These are phyloP conservation scores for Fusarium subtropicale DNA, from an alignment of 2,329 filamentous ascomycete species.

Conservation along the genomic window DNA sequence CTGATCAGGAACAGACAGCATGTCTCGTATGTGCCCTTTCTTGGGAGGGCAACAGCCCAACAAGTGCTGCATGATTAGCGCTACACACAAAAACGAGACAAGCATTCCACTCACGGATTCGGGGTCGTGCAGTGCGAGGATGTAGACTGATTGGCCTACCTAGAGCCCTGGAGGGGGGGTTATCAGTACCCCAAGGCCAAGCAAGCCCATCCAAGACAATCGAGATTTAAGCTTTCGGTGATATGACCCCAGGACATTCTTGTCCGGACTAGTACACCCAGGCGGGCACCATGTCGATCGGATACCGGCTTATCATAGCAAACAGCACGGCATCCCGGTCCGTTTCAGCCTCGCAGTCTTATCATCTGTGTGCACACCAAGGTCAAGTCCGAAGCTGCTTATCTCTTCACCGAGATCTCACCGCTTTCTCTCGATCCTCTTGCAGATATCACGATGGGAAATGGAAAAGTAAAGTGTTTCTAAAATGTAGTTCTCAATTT, in stretches of 20 bases:
- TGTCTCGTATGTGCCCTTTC: not conserved
- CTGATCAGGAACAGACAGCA: not conserved
- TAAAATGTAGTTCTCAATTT: slow-evolving; percentile 25
- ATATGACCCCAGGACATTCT: slow-evolving; percentile 24
- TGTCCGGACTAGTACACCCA: slow-evolving; percentile 21
- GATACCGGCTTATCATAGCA: slow-evolving; percentile 21
- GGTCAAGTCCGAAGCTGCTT: slow-evolving; percentile 6
- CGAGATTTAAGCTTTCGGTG: slow-evolving; percentile 33
- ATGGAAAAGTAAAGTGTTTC: not conserved
- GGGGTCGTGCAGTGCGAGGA: slow-evolving; percentile 7
- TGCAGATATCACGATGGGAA: not conserved
- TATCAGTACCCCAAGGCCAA: slow-evolving; percentile 13
- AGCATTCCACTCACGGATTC: slow-evolving; percentile 15
- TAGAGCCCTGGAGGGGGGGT: slow-evolving; percentile 11
- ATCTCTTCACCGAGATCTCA: slow-evolving; percentile 25
- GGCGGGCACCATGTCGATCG: slow-evolving; percentile 13
- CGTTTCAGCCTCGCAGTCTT: slow-evolving; percentile 23
- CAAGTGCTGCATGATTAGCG: slow-evolving; percentile 28
- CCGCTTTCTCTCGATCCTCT: slow-evolving; percentile 9
- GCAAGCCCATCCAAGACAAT: slow-evolving; percentile 2
- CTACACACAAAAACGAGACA: slow-evolving; percentile 12
- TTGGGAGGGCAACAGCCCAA: slow-evolving; percentile 13
- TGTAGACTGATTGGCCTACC: slow-evolving; percentile 28
- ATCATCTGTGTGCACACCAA: slow-evolving; percentile 5
- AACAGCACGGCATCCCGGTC: slow-evolving; percentile 4